Conservation (phyloP, 2,329 filamentous ascomycete genomes). For the Boeremia lycopersici region DNA sequence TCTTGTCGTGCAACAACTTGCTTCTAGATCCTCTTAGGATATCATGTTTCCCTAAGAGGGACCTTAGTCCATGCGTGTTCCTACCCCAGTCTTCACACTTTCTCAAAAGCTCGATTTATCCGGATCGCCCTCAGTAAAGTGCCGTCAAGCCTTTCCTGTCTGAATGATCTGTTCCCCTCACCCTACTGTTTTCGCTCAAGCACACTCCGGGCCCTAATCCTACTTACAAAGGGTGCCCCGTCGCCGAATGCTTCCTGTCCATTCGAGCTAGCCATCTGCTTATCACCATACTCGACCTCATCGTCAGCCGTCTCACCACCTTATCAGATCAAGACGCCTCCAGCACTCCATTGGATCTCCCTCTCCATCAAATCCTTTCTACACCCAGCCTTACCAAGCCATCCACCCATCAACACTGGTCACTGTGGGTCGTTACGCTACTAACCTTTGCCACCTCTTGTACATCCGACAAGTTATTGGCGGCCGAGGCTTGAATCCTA, state of each 20-base stretch:
- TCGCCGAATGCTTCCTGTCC: constrained; percentile 39
- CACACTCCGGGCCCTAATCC: constrained; percentile 37
- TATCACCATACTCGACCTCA: constrained; percentile 21
- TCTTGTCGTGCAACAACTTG: constrained; percentile 48
- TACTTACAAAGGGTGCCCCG: constrained; percentile 42
- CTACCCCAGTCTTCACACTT: constrained; percentile 43
- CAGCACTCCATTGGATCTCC: constrained; percentile 40
- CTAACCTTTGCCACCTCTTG: constrained; percentile 17
- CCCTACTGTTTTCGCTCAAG: constrained; percentile 25
- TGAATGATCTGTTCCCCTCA: constrained; percentile 48
- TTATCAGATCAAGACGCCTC: constrained; percentile 38
- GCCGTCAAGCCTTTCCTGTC: constrained; percentile 47
- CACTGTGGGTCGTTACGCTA: constrained; percentile 24
- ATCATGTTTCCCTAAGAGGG: constrained; percentile 47
- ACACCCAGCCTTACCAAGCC: constrained; percentile 29
- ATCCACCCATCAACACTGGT: constrained; percentile 28
- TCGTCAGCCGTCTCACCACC: constrained; percentile 12
- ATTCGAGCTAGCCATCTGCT: constrained; percentile 37
- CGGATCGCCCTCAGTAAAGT: constrained; percentile 48
- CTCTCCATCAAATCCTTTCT: constrained; percentile 33
- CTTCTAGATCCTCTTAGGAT: constrained; percentile 48
- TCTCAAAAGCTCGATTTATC: constrained; percentile 50
- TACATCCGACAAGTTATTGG: constrained; percentile 15
- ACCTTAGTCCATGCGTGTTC: constrained; percentile 44
- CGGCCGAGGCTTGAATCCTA: constrained; percentile 15